Base-by-base conservation (phyloP, 306 rosid species). In the Fragaria nilgerrensis region DNA sequence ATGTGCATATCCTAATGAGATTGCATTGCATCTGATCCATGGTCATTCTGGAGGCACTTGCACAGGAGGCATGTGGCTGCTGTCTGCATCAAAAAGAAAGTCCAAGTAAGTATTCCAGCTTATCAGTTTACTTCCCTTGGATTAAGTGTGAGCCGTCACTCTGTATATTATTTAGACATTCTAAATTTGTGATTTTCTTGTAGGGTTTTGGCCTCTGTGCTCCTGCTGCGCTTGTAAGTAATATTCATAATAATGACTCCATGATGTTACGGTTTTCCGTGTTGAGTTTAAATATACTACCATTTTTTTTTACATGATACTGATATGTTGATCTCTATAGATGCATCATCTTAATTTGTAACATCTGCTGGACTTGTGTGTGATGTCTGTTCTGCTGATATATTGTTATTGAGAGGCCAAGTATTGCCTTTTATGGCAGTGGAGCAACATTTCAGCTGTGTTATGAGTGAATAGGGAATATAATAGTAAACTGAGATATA, bases 1-100 rank as follows among this genome's bases (percentile, higher is more conserved):
- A 72, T 79, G 59, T 78, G 52, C 81, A 78, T 81, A 80, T 76
- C 88, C 92, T 93, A 89, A 93, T 87, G 92, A 81, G 68, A 76
- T 82, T 83, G 86, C 89, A 55, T 93, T 91, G 84, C 90, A 81
- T 91, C 91, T 91, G 92, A 85, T 89, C 86, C 93, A 91, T 93
- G 92, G 88, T 79, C 32, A 68, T 83, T 82, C 81, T 85, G 93
- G 93, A 87, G 92, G 92, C 96, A 84, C 79, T 79, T 79, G 87
- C 89, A 81, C 75, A 55, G 92, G 92, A 86, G 82, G 86, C 82
- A 80, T 78, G 78, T 64, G 77, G 90, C 89, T 79, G 78, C 84
- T 75, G 86, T 79, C 68, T 49, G 73, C 81, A 80, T 81, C 88
- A 68, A 25, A 67, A 85, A 73, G 78, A 75, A 64, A 76, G 48